Evolutionary conservation across 2,329 filamentous ascomycete species (phyloP), one percentile per base, ranked within the genome.

Genomic region (Aureobasidium zeae): DNA sequence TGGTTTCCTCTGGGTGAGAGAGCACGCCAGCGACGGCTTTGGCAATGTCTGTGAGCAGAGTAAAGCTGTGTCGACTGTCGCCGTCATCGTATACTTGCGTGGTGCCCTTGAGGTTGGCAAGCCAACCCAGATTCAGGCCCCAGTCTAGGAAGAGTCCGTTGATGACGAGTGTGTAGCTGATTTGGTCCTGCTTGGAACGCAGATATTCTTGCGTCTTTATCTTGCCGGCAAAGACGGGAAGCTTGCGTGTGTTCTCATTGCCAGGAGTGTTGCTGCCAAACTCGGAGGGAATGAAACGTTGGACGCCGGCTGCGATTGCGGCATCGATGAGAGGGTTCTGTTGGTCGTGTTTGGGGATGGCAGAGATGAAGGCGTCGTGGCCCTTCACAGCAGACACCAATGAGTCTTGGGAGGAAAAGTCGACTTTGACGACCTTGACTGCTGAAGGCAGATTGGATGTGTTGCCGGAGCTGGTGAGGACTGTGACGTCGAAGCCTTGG

Each of bases 211-310:
- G 52, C 29, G 58, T 58, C 29, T 53, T 48, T 10, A 57, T 55
- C 47, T 68, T 69, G 17, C 48, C 51, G 6, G 49, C 50, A 47
- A 58, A 68, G 5, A 65, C 58, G 0, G 65, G 65, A 16, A 68
- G 45, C 2, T 38, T 47, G 3, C 51, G 44, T 1, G 56, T 52
- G 2, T 55, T 52, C 0, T 54, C 49, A 47, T 65, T 62, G 16
- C 37, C 41, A 11, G 19, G 8, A n/a, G 60, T 57, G 43, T 68
- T 58, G 24, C 55, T 51, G 39, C 62, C 63, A 48, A 65, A 69
- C 44, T 68, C 66, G 20, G 60, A 55, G 9, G 66, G 65, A 20
- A 69, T 57, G 50, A 67, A 63, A 12, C 62, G 58, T 33, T 52
- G 55, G 3, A 68, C 64, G 7, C 62, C 60, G 6, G 62, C 63